phyloP scores from a whole-genome alignment of 2,329 filamentous ascomycete species.

The Sporothrix curviconia region DNA sequence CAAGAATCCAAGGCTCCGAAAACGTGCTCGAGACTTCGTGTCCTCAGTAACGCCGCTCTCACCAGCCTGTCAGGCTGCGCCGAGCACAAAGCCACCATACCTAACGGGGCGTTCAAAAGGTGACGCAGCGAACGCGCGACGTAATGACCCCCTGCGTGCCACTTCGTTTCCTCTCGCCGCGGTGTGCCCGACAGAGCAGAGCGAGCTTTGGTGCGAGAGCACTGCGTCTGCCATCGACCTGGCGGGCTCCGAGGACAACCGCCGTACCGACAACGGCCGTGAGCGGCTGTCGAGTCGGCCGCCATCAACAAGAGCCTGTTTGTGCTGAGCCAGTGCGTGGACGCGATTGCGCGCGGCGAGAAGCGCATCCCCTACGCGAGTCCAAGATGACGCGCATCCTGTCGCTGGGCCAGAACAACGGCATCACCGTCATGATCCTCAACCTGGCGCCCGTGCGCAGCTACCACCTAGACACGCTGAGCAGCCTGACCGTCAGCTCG shows the following conservation, averaged over 20 bases:
- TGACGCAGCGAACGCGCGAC: too few species aligned
- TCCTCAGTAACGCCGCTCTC: too few species aligned
- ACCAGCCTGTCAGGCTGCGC: too few species aligned
- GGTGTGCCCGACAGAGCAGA: too few species aligned
- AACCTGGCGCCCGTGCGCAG: constrained; percentile 87
- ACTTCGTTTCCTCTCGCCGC: too few species aligned
- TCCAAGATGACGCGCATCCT: constrained; percentile 97
- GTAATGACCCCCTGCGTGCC: too few species aligned
- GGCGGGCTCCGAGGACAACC: constrained; percentile 91
- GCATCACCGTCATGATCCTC: constrained; percentile 92
- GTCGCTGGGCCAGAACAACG: constrained; percentile 87
- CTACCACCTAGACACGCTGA: constrained; percentile 89
- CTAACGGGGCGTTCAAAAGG: too few species aligned
- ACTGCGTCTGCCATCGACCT: constrained; percentile 91
- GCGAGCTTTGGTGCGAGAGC: too few species aligned
- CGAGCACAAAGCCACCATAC: too few species aligned
- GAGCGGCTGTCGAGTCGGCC: constrained; percentile 88
- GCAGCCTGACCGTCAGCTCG: constrained; percentile 90
- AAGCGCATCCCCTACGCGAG: constrained; percentile 84
- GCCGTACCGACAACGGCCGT: constrained; percentile 87
- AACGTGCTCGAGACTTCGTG: too few species aligned
- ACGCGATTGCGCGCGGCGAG: constrained; percentile 74
- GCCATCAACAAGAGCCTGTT: constrained; percentile 98
- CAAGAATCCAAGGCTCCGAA: too few species aligned
- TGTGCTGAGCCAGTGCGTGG: constrained; percentile 88